Evolutionary conservation across 257 asterid genomes (phyloP).

Genomic region (Ilex asprella): DNA sequence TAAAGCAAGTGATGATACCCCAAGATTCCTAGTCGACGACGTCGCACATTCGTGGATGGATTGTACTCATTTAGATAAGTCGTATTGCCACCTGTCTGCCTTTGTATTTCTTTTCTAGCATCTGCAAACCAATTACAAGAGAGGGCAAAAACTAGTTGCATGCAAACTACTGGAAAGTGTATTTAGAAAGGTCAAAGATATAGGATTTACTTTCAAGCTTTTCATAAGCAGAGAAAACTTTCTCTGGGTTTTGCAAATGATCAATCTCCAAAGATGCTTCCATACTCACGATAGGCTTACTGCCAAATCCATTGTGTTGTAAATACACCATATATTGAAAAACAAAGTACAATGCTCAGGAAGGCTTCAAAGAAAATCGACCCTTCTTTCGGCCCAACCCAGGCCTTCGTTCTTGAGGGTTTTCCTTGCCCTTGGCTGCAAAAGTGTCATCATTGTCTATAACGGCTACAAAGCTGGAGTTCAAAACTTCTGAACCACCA

Average conservation of each 20-base stretch:
- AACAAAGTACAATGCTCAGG: background rate
- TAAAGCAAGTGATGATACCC: constrained; percentile 37
- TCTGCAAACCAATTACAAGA: constrained; percentile 30
- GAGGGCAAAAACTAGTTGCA: constrained; percentile 3
- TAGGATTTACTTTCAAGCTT: constrained; percentile 55
- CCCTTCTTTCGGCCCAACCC: constrained; percentile 63
- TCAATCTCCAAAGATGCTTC: constrained; percentile 38
- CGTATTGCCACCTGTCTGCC: constrained; percentile 41
- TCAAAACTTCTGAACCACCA: constrained; percentile 48
- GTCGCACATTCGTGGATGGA: constrained; percentile 35
- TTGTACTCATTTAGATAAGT: constrained; percentile 25
- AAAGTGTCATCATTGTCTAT: constrained; percentile 26
- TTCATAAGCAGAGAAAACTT: constrained; percentile 54
- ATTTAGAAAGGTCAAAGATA: background rate
- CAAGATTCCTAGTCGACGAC: constrained; percentile 61
- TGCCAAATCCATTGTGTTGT: constrained; percentile 28
- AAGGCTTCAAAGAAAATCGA: constrained; percentile 50
- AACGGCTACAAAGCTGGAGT: constrained; percentile 28
- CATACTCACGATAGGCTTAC: constrained; percentile 49
- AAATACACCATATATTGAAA: constrained; percentile 2
- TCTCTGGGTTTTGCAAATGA: constrained; percentile 59
- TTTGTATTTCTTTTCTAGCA: constrained; percentile 72
- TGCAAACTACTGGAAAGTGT: background rate
- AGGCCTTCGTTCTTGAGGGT: constrained; percentile 62
- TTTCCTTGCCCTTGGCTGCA: constrained; percentile 41